phyloP scores from a whole-genome alignment of 176 grass and related monocot genomes.

The barley (Hordeum vulgare) region MorexV3_pseudomolecules_assembly NC_058524.1:122275712-122276211 shows the following conservation, averaged over 20 bases:
- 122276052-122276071: too few relatives aligned
- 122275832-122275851: neutral
- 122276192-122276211: too few relatives aligned
- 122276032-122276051: neutral
- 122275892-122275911: neutral
- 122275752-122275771: conserved; percentile 3
- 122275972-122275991: neutral
- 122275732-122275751: neutral
- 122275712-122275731: neutral
- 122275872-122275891: neutral
- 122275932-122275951: neutral
- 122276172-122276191: too few relatives aligned
- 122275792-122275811: neutral
- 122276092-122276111: too few relatives aligned
- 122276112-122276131: too few relatives aligned
- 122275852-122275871: neutral
- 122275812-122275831: neutral
- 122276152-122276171: too few relatives aligned
- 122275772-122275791: neutral
- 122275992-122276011: neutral
- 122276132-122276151: too few relatives aligned
- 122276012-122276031: neutral
- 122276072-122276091: too few relatives aligned
- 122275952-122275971: neutral
- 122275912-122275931: neutral